These are phyloP conservation scores for Neofusicoccum parvum DNA, from an alignment of 2,329 filamentous ascomycete genomes.

Conservation along the genomic window DNA sequence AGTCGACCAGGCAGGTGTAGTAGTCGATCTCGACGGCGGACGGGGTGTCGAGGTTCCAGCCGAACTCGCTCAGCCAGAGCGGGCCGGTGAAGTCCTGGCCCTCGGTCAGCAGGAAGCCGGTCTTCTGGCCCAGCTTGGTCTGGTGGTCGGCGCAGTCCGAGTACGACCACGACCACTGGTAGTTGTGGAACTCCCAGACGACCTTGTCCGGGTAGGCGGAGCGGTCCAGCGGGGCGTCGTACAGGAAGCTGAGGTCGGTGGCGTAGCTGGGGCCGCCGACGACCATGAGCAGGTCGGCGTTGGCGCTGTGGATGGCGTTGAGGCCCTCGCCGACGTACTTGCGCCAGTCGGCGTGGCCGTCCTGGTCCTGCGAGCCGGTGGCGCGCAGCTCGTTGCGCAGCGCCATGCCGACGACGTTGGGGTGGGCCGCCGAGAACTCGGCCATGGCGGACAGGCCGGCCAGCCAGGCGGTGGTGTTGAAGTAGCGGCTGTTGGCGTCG, in stretches of 20 bases:
- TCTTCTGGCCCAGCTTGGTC: constrained; percentile 50
- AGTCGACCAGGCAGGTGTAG: constrained; percentile 55
- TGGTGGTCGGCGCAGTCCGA: constrained; percentile 47
- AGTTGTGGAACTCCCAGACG: constrained; percentile 64
- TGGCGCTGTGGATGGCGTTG: constrained; percentile 52
- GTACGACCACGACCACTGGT: constrained; percentile 53
- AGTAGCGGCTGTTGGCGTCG: constrained; percentile 55
- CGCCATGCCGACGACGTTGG: constrained; percentile 58
- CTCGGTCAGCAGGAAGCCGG: constrained; percentile 57
- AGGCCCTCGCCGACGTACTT: constrained; percentile 52
- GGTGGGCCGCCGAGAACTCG: constrained; percentile 49
- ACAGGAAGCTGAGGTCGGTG: constrained; percentile 55
- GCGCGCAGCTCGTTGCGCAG: constrained; percentile 59
- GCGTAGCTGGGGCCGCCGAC: constrained; percentile 58
- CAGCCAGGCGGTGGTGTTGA: constrained; percentile 58
- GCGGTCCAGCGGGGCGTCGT: constrained; percentile 46
- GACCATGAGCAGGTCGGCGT: constrained; percentile 57
- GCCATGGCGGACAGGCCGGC: constrained; percentile 56
- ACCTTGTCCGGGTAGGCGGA: constrained; percentile 53
- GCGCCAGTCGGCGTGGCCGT: constrained; percentile 55
- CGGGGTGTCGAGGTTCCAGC: constrained; percentile 47
- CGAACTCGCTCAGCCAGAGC: constrained; percentile 62
- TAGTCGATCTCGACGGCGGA: constrained; percentile 51
- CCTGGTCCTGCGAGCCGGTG: constrained; percentile 50
- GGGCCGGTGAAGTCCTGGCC: constrained; percentile 53